Evolutionary conservation across 805 yeast genomes (phyloP), one percentile per base, ranked within the genome.

Genomic region (Candida pseudofarinosa): DNA sequence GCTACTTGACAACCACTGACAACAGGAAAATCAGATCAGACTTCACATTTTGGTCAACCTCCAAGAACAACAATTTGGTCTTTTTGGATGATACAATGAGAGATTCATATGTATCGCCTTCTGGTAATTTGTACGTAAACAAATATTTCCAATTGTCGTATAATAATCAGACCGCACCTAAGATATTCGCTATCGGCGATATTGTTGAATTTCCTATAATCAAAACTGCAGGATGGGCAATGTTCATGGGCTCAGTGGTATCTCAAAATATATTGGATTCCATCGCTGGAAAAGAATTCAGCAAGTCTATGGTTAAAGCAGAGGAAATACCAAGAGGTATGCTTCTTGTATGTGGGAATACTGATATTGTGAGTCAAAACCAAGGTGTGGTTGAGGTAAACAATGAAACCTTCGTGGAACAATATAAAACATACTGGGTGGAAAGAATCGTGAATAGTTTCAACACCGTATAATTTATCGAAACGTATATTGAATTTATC

Each of bases 201-300:
- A 46, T 68, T 26, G 55, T 53, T 10, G 60, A 64, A 19, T 40
- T 62, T 19, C 62, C 61, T n/a, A 62, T 67, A 33, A 63, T 69
- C 43, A 69, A 69, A 49, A 63, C 67, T 3, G 72, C 73, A 4
- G 73, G 73, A 2, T 68, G 65, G 47, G 74, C 74, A 12, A 48
- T 50, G 19, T 48, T 50, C 40, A 48, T 49, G 49, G 65, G 60
- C 10, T 46, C 49, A 12, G 49, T 52, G 18, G 63, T 53, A 8
- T 56, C 59, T 14, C 45, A 48, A 34, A 61, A 61, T 41, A 37
- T 58, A 17, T 36, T 48, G 4, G 42, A 49, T 19, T 17, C 45
- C 8, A 41, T 55, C 1, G 35, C 45, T 16, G 55, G 51, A 33
- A 44, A 48, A 8, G 38, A 38, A 20, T 41, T 53, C 33, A 51